Base-by-base conservation (phyloP, 306 rosid genomes). In the Fragaria iinumae region DNA sequence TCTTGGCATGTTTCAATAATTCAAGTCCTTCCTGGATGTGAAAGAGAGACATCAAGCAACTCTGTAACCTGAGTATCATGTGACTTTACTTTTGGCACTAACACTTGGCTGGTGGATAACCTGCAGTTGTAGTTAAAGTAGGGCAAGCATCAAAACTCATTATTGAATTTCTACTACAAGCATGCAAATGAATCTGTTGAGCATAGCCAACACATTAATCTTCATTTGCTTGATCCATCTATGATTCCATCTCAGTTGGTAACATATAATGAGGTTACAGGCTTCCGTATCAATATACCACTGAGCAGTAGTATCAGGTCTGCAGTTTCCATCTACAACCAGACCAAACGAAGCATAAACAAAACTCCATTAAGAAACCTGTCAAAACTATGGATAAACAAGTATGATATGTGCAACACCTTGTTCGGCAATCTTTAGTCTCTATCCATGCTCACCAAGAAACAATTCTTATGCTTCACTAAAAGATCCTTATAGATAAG, bases 21-120 rank as follows among this genome's bases (percentile, higher is more conserved):
- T 79, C n/a, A 71, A 60, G 39, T 48, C 76, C 48, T 41, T 71
- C 63, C 68, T 56, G 3, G 17, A 13, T 41, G 17, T 1, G 53
- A 45, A 23, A 18, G 45, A 53, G 63, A 50, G 27, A n/a, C 8
- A 67, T 23, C 47, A 73, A 82, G 23, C 23, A 52, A 71, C 78
- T 53, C 76, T 76, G 76, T 74, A 74, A 48, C 34, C 74, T 49
- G 82, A 69, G 36, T 32, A 32, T 32, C 84, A 80, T 73, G 81
- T 73, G 76, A 77, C 25, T 78, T 41, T 66, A 12, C 78, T 21
- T 62, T 69, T 55, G 64, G 74, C 57, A 53, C 64, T 32, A 63
- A 32, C 34, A 70, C 41, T 50, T 78, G 73, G 85, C 67, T 82
- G 71, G 50, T 41, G 34, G 43, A n/a, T 38, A 39, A 56, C 67